phyloP scores from a whole-genome alignment of 805 yeast genomes.

The Blastobotrys americana region DNA sequence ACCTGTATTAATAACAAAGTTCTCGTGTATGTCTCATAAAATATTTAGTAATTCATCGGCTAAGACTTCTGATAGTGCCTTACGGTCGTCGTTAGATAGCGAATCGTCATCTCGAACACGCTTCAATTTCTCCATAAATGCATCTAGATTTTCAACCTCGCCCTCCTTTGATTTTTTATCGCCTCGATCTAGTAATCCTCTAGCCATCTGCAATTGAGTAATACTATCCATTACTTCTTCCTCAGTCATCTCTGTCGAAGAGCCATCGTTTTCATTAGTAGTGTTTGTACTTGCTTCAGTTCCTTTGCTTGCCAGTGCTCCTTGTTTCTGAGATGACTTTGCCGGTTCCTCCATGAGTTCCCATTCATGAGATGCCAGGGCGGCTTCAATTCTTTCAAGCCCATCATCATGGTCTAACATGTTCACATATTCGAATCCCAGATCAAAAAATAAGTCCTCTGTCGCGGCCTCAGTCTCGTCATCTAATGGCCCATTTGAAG shows the following conservation, averaged over 20 bases:
- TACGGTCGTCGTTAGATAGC: slow-evolving; percentile 27
- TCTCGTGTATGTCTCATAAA: too few relatives aligned
- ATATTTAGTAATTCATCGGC: slow-evolving; percentile 26
- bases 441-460: slow-evolving; percentile 18
- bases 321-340: too few relatives aligned
- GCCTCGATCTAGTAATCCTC: neutral
- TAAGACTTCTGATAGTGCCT: slow-evolving; percentile 28
- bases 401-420: slow-evolving; percentile 20
- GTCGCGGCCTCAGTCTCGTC: slow-evolving; percentile 8
- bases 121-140: slow-evolving; percentile 20
- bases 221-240: slow-evolving; percentile 1
- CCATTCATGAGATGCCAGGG: slow-evolving; percentile 22
- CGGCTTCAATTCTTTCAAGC: slow-evolving; percentile 25
- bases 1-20: too few relatives aligned
- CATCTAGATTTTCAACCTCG: slow-evolving; percentile 27
- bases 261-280: neutral
- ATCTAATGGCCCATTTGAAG: slow-evolving; percentile 13
- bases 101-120: slow-evolving; percentile 21
- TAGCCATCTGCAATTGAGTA: neutral
- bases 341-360: slow-evolving; percentile 9
- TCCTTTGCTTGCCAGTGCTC: too few relatives aligned
- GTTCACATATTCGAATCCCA: slow-evolving; percentile 26
- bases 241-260: slow-evolving; percentile 2
- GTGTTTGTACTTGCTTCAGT: slow-evolving; percentile 11
- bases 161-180: slow-evolving; percentile 5